Evolutionary conservation across 2,329 filamentous ascomycete genomes (phyloP).

Genomic region (Fusarium sp.): DNA sequence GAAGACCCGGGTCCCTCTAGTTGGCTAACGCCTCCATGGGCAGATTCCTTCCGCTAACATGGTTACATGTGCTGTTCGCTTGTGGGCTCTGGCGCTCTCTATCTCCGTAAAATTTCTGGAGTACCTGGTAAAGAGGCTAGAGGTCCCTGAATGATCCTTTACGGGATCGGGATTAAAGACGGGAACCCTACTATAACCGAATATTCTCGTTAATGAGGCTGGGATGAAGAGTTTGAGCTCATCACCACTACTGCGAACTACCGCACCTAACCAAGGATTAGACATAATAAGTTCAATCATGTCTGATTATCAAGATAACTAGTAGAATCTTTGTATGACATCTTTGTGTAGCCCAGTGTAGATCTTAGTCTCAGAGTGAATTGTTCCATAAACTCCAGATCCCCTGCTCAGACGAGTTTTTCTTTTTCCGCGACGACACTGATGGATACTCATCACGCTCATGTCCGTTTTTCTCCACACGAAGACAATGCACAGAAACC

Average conservation of each 20-base stretch:
- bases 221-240: slow-evolving; percentile 7
- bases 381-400: slow-evolving; percentile 6
- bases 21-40: slow-evolving; percentile 45
- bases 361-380: slow-evolving; percentile 1
- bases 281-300: no score
- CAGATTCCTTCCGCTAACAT: slow-evolving; percentile 45
- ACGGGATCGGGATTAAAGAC: slow-evolving; percentile 17
- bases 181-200: slow-evolving; percentile 28
- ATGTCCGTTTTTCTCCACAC: slow-evolving; percentile 24
- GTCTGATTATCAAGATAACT: neutral
- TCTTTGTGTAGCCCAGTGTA: neutral
- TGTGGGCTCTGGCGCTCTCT: slow-evolving; percentile 35
- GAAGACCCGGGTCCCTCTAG: slow-evolving; percentile 46
- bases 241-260: no score
- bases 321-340: neutral
- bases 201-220: slow-evolving; percentile 8
- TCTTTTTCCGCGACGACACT: slow-evolving; percentile 4
- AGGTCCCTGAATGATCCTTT: slow-evolving; percentile 23
- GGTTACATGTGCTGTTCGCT: slow-evolving; percentile 46
- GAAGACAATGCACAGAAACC: neutral
- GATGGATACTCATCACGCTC: slow-evolving; percentile 16
- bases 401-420: slow-evolving; percentile 8
- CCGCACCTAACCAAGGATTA: neutral
- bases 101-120: slow-evolving; percentile 44
- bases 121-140: slow-evolving; percentile 27